Base-by-base conservation (phyloP, 2,329 filamentous ascomycete species). In the Fusarium hainanense region DNA sequence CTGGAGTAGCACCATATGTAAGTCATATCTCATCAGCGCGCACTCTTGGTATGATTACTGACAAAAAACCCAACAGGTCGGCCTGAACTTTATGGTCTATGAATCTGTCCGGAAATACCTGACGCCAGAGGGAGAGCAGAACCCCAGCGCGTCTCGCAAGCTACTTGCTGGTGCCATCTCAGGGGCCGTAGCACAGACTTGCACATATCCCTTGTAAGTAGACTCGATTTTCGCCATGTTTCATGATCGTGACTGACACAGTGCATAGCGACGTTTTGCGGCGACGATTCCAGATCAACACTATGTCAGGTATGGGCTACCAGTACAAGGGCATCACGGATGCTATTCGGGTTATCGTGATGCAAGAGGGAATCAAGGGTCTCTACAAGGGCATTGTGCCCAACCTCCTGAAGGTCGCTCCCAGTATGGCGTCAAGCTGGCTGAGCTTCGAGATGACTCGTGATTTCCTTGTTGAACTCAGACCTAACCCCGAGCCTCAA, bases 401-500 rank as follows among this genome's bases (percentile, higher is more conserved):
- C 1, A 99, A 99, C 76, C 85, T 99, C 23, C 87, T 99, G 66
- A 99, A 99, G 81, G 96, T 99, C 18, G 95, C 96, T 10, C 96
- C 96, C 6, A 98, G 94, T 79, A 99, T 99, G 95, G 96, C 96
- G 18, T 97, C 94, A 74, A 98, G 93, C 80, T 99, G 96, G 95
- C 88, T 98, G 66, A 98, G 94, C 80, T 99, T 97, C 78, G 96
- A 99, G 82, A 84, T 98, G 78, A 95, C 93, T 11, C 88, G 96
- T 70, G 96, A 99, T 80, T 92, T 97, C 77, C 82, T 98, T 42
- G 84, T 97, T 60, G 83, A 82, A 21, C 78, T 94, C 30, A 86
- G 86, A 63, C 81, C 84, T 3, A 82, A 83, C 27, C 77, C 70
- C 28, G 75, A 75, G 54, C 63, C 74, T 49, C 69, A 72, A 40